Conservation (phyloP, 352 stramenopile species). For the Pythium phragmitis region DNA sequence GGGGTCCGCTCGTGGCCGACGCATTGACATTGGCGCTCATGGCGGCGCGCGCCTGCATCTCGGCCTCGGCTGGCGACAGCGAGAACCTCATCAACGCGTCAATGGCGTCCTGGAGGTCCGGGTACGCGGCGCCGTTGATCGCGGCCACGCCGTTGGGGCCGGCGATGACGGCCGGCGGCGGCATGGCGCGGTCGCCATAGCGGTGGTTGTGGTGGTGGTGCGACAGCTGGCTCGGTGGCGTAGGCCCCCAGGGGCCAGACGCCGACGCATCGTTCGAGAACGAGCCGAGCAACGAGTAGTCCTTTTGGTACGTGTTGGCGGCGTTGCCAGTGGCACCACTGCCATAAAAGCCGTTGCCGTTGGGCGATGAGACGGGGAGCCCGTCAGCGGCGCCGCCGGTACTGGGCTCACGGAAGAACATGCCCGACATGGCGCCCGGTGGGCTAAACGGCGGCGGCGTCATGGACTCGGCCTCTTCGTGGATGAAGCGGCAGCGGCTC, state of each 20-base stretch:
- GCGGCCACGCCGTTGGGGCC: conserved; percentile 20
- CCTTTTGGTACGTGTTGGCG: conserved; percentile 42
- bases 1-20: neutral
- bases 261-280: conserved; percentile 46
- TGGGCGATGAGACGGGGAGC: conserved; percentile 21
- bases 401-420: conserved; percentile 64
- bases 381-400: conserved; percentile 25
- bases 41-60: conserved; percentile 23
- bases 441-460: conserved; percentile 55
- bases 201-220: conserved; percentile 10
- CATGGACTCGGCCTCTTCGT: conserved; percentile 75
- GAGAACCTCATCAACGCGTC: conserved; percentile 88
- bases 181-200: conserved; percentile 22
- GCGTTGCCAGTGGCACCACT: conserved; percentile 22
- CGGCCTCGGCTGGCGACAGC: conserved; percentile 49
- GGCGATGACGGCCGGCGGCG: conserved; percentile 29
- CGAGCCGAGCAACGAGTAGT: conserved; percentile 63
- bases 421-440: conserved; percentile 35
- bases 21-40: conserved; percentile 6
- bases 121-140: conserved; percentile 45
- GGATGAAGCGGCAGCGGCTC: conserved; percentile 86
- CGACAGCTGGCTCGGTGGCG: conserved; percentile 12
- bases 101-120: conserved; percentile 84
- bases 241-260: conserved; percentile 13
- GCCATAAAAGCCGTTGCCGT: conserved; percentile 38